A percentile compares a stretch with the other conserved stretches of the same genome.
phyloP scores from a whole-genome alignment of 192 early-diverging fungal species.

The Coemansia sp. region DNA sequence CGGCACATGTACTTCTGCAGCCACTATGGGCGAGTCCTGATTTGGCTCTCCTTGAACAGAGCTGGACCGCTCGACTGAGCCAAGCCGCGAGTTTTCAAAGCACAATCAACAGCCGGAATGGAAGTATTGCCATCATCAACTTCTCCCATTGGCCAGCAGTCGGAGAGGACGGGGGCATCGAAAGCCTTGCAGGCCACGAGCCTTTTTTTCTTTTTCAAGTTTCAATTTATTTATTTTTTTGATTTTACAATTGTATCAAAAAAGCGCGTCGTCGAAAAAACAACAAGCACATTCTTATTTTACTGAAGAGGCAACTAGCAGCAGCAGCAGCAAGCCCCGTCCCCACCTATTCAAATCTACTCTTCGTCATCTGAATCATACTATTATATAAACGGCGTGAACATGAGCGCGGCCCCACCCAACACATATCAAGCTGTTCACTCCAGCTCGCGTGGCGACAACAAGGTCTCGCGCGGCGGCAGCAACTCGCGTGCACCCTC shows the following conservation, averaged over 20 bases:
- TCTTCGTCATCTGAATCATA: conserved; percentile 24
- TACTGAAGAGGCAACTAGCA: conserved; percentile 1
- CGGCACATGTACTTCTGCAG: background rate
- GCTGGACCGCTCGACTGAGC: background rate
- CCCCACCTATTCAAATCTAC: conserved; percentile 1
- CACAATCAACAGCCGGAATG: background rate
- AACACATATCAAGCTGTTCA: conserved; percentile 44
- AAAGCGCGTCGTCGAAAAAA: conserved; percentile 40
- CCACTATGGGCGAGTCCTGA: background rate
- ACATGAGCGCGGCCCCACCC: conserved; percentile 51
- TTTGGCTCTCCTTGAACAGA: background rate
- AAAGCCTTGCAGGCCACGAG: background rate
- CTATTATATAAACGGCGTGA: conserved; percentile 37
- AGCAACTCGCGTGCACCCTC: conserved; percentile 18
- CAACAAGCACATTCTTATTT: conserved; percentile 12
- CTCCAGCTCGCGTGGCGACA: conserved; percentile 35
- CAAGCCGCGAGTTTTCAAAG: background rate
- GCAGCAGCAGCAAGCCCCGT: conserved; percentile 11
- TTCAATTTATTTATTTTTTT: conserved; percentile 23
- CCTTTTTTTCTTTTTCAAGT: background rate
- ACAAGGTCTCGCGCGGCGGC: conserved; percentile 31
- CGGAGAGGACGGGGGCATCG: background rate
- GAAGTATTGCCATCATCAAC: too few species aligned
- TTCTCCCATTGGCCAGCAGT: background rate
- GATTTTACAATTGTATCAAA: conserved; percentile 32